These are phyloP conservation scores for Xylariaceae sp. DNA, from an alignment of 2,329 filamentous ascomycete species.

Conservation along the genomic window DNA sequence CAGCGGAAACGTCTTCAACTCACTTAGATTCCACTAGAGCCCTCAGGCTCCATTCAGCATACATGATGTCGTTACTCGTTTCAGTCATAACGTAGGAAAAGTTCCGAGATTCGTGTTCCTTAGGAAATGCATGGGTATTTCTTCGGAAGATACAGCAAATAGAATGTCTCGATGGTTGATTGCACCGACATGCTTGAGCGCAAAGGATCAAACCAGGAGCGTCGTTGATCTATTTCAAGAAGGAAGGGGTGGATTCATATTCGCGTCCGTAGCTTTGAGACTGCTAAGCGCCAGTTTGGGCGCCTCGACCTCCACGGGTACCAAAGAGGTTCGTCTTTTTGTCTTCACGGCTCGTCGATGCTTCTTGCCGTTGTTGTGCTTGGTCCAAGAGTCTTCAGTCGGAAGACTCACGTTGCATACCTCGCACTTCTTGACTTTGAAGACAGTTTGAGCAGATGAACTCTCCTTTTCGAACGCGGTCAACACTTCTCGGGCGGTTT, in stretches of 20 bases:
- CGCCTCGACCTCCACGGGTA: slow-evolving; percentile 18
- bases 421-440: slow-evolving; percentile 56
- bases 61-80: too few species aligned
- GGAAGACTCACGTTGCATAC: slow-evolving; percentile 61
- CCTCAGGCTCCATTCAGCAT: too few species aligned
- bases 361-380: slow-evolving; percentile 41
- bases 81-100: too few species aligned
- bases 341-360: slow-evolving; percentile 32
- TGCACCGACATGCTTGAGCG: background rate
- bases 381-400: slow-evolving; percentile 48
- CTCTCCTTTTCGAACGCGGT: slow-evolving; percentile 54
- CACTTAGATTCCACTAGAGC: too few species aligned
- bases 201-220: background rate
- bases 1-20: too few species aligned
- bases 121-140: too few species aligned
- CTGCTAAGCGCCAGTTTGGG: background rate
- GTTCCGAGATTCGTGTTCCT: too few species aligned
- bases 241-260: background rate
- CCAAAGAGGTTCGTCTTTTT: slow-evolving; percentile 29
- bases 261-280: background rate
- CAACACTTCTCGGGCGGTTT: slow-evolving; percentile 49
- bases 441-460: slow-evolving; percentile 40
- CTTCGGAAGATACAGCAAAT: too few species aligned
- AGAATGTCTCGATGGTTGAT: background rate
- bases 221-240: background rate